Evolutionary conservation across 805 yeast species (phyloP).

Genomic region (Pichia ethanolica): DNA sequence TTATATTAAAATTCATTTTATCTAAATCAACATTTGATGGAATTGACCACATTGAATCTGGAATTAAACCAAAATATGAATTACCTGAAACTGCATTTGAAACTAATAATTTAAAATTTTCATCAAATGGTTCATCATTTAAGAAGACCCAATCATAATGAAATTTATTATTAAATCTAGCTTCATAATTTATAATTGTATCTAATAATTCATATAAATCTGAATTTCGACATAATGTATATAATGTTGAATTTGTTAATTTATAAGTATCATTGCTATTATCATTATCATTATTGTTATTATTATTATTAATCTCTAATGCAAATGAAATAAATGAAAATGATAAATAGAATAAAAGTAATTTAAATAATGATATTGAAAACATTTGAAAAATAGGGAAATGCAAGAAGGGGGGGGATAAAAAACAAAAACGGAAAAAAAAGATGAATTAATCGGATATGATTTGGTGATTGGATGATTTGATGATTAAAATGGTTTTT

Average conservation of each 20-base stretch:
- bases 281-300: too few species aligned
- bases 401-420: too few species aligned
- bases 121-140: slow-evolving; percentile 59
- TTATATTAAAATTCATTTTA: slow-evolving; percentile 16
- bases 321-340: too few species aligned
- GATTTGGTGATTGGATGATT: too few species aligned
- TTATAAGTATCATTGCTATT: not conserved
- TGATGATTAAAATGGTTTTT: too few species aligned
- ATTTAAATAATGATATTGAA: too few species aligned
- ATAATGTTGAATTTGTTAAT: slow-evolving; percentile 49
- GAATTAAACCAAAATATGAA: slow-evolving; percentile 56
- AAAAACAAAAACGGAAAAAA: too few species aligned
- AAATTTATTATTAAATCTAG: slow-evolving; percentile 52
- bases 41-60: slow-evolving; percentile 58
- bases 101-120: slow-evolving; percentile 45
- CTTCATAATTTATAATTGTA: slow-evolving; percentile 57
- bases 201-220: slow-evolving; percentile 52
- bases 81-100: slow-evolving; percentile 48
- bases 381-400: too few species aligned
- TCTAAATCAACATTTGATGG: slow-evolving; percentile 35
- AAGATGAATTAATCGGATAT: too few species aligned
- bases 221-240: slow-evolving; percentile 61
- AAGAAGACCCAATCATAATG: slow-evolving; percentile 77
- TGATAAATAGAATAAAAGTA: too few species aligned
- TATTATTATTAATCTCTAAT: too few species aligned